Percentiles rank a stretch among this genome's conserved stretches.
phyloP scores from a whole-genome alignment of 371 early-diverging fungal species.

The Basidiobolus meristosporus region DNA sequence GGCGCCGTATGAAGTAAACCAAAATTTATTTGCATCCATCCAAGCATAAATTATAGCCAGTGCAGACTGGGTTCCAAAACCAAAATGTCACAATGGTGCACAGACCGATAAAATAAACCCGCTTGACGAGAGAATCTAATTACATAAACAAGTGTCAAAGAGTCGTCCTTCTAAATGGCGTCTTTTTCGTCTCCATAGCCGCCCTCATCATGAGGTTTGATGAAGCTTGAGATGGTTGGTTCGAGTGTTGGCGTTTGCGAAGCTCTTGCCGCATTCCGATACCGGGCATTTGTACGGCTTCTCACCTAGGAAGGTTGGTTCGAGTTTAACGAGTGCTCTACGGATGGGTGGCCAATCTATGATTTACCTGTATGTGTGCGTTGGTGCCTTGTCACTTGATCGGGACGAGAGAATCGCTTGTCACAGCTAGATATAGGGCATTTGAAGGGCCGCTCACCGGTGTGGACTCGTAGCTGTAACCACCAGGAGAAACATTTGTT shows the following conservation, averaged over 20 bases:
- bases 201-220: too few species aligned
- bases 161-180: too few species aligned
- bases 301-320: background rate
- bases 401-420: constrained; percentile 48
- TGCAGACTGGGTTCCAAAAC: too few species aligned
- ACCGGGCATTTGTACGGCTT: background rate
- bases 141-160: too few species aligned
- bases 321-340: background rate
- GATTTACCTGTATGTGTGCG: constrained; percentile 9
- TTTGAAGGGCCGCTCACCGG: constrained; percentile 43
- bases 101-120: too few species aligned
- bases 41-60: too few species aligned
- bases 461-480: constrained; percentile 33
- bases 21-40: too few species aligned
- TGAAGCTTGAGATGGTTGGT: background rate
- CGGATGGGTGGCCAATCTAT: background rate
- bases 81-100: too few species aligned
- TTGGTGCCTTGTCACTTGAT: constrained; percentile 35
- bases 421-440: constrained; percentile 32
- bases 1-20: too few species aligned
- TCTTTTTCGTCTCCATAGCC: too few species aligned
- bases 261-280: background rate
- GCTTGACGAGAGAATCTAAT: too few species aligned
- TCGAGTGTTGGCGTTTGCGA: background rate
- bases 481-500: background rate